phyloP scores from a whole-genome alignment of 305 asterid species.

The Withania somnifera region DNA sequence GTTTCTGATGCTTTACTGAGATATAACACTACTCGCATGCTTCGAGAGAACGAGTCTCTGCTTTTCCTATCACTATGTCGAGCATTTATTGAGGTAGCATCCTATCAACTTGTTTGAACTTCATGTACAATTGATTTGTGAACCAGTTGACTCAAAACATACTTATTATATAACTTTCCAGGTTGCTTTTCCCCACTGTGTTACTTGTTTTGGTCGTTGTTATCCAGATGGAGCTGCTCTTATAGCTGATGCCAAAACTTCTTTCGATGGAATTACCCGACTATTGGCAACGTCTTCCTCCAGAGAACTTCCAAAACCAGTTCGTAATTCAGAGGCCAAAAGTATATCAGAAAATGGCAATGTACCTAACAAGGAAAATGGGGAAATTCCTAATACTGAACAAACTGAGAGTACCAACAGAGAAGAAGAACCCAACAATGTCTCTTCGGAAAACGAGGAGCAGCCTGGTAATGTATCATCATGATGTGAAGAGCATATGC shows the following conservation, averaged over 20 bases:
- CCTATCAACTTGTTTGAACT: neutral
- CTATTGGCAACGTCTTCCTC: constrained; percentile 50
- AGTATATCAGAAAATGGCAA: constrained; percentile 44
- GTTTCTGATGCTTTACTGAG: constrained; percentile 50
- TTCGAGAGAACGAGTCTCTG: constrained; percentile 41
- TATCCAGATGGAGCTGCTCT: constrained; percentile 65
- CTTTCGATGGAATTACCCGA: constrained; percentile 53
- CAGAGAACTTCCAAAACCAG: constrained; percentile 49
- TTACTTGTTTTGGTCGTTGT: constrained; percentile 69
- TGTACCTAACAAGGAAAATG: constrained; percentile 35
- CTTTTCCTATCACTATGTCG: constrained; percentile 79
- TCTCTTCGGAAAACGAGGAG: constrained; percentile 24
- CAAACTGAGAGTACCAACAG: constrained; percentile 26
- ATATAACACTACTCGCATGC: constrained; percentile 36
- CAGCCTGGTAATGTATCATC: constrained; percentile 5
- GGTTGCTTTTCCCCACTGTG: constrained; percentile 73
- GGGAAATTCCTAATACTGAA: constrained; percentile 24
- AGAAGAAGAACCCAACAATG: constrained; percentile 21
- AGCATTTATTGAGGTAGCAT: constrained; percentile 57
- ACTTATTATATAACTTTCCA: constrained; percentile 7
- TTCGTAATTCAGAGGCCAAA: constrained; percentile 23
- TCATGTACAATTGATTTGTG: neutral
- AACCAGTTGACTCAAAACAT: neutral
- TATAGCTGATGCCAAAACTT: constrained; percentile 51
- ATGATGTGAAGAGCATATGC: neutral